Conservation (phyloP, 768 basidiomycete genomes). For the Leccinum obscurum region DNA sequence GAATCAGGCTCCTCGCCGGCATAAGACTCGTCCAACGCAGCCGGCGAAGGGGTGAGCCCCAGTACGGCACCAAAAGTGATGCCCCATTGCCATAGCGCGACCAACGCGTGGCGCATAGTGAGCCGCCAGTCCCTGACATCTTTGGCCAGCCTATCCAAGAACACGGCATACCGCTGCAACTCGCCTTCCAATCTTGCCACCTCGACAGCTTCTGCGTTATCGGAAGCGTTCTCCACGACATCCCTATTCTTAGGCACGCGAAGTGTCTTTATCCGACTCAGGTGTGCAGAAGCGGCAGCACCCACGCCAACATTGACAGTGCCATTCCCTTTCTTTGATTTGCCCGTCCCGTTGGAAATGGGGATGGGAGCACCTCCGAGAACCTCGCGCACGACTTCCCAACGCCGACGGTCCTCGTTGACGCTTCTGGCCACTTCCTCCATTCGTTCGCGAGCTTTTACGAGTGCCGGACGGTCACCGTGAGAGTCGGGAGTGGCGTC, state of each 20-base stretch:
- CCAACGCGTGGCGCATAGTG: constrained; percentile 48
- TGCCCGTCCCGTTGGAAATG: constrained; percentile 40
- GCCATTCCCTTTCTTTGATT: constrained; percentile 39
- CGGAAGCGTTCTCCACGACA: constrained; percentile 26
- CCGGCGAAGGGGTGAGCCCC: constrained; percentile 48
- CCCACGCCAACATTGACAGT: constrained; percentile 43
- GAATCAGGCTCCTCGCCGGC: constrained; percentile 17
- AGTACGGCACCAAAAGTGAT: constrained; percentile 66
- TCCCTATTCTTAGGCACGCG: constrained; percentile 37
- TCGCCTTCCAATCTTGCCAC: constrained; percentile 58
- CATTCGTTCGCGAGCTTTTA: constrained; percentile 43
- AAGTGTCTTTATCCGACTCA: constrained; percentile 60
- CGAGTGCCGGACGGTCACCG: constrained; percentile 50
- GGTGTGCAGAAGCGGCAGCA: constrained; percentile 55
- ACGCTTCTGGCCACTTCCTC: constrained; percentile 75
- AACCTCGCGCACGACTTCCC: constrained; percentile 79
- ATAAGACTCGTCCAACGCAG: constrained; percentile 13
- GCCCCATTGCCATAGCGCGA: constrained; percentile 60
- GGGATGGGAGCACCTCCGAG: constrained; percentile 43
- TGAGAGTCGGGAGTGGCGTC: constrained; percentile 72
- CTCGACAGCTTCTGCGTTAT: constrained; percentile 44
- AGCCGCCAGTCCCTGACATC: constrained; percentile 64
- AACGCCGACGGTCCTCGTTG: constrained; percentile 74
- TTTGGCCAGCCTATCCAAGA: constrained; percentile 62
- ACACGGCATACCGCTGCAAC: constrained; percentile 55